Evolutionary conservation across 2,329 filamentous ascomycete species (phyloP), one percentile per base, ranked within the genome.

Genomic region (Fusarium poae): DNA sequence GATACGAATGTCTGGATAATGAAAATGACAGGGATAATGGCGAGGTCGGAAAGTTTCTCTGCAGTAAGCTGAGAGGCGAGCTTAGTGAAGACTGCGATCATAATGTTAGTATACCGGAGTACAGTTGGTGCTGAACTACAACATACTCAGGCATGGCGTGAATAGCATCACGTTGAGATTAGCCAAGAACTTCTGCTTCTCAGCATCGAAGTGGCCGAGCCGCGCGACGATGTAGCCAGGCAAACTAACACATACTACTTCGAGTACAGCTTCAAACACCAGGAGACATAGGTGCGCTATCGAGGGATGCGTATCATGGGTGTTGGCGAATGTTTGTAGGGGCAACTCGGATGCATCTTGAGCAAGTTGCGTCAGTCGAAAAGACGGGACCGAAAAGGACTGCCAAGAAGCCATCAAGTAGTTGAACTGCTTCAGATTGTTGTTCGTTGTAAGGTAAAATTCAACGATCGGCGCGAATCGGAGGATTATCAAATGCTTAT

Each of bases 121-220:
- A 37, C 20, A 5, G 20, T 30, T 15, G 46, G 27, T 29, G 30
- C 32, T 37, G 34, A 21, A 27, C 43, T 23, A 46, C 35, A 23
- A 43, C 34, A 66, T 89, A 97, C 93, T 97, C 68, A 99, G 89
- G 79, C 96, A 98, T 70, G 96, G 96, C 30, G 96, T 99, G 80
- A 99, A 99, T 42, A 99, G 86, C 82, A 92, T 92, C 62, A 97
- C 94, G 79, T 99, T 99, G 72, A 99, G 85, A 77, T 99, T 97
- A 55, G 96, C 95, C 51, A 97, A 85, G 77, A 99, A 97, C 80
- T 97, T 98, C 79, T 99, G 96, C 78, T 94, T 92, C 52, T 97
- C 94, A 68, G 93, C 93, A 80, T 97, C 93, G 80, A 99, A 98
- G 82, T 97, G 92, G 77, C 96, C 96, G 74, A 93, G 86, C 39